Base-by-base conservation (phyloP, 805 yeast genomes). In the Priceomyces melissophilus region DNA sequence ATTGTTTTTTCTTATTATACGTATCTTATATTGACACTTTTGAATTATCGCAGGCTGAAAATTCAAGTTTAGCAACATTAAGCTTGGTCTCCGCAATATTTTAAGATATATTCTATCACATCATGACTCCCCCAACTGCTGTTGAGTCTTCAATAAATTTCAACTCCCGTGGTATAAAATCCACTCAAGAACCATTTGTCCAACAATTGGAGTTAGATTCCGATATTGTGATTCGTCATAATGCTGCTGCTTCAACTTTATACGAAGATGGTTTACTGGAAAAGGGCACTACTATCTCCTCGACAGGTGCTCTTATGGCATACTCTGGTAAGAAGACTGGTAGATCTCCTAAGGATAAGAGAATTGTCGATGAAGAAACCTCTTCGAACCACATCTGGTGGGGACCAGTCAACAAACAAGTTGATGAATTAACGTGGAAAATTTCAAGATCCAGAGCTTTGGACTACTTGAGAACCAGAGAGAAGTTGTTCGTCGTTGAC, bases 371-470 rank as follows among this genome's bases (percentile, higher is more conserved):
- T 57, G 98, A 93, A 73, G 84, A 79, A 54, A 76, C 93, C 38
- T 88, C 96, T 30, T 69, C 77, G 45, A 77, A 87, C 44, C 73
- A 90, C 59, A 81, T 91, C 55, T 91, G 99, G 99, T 91, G 99
- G 99, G 99, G 99, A 17, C 98, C 98, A 2, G 99, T 91, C 53
- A 91, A 91, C 75, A 88, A 86, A 71, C 87, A 91, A 70, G 90
- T 91, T 54, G 84, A 87, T 45, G 96, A 88, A 69, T 82, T 83
- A 63, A 89, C 96, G 15, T 91, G 98, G 98, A 79, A 81, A 56
- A 89, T 91, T 57, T 87, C 95, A 65, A 84, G 95, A 65, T 91
- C 91, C 55, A 87, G 99, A 71, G 98, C 99, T 39, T 79, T 90
- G 52, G 99, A 91, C 69, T 91, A 90, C 74, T 78, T 91, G 65